A percentile compares a stretch with the other conserved stretches of the same genome.
phyloP scores from a whole-genome alignment of 2,329 filamentous ascomycete species.

The Eutypa lata region DNA sequence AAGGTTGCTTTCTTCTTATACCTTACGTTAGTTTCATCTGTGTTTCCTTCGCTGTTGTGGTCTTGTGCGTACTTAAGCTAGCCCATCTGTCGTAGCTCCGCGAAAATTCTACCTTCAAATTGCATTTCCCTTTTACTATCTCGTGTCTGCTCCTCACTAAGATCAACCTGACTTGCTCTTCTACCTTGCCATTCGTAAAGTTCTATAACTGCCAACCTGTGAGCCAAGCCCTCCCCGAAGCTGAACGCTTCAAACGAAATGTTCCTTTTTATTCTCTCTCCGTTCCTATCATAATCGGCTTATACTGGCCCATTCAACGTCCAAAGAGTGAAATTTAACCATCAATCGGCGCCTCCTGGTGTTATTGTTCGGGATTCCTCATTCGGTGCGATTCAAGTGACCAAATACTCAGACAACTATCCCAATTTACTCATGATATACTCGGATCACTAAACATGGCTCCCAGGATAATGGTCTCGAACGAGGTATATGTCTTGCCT shows the following conservation, averaged over 20 bases:
- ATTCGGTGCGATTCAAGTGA: not conserved
- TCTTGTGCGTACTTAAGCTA: not conserved
- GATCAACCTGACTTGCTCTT: not conserved
- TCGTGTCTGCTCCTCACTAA: not conserved
- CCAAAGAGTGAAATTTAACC: not conserved
- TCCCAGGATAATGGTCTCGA: slow-evolving; percentile 60
- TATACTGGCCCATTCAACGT: not conserved
- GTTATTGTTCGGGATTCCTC: not conserved
- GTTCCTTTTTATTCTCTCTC: not conserved
- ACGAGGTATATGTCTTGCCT: slow-evolving; percentile 80
- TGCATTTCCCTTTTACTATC: not conserved
- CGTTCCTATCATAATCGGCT: not conserved
- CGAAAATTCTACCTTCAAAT: not conserved
- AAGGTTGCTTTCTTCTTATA: not conserved
- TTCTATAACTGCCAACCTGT: not conserved
- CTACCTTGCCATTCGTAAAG: not conserved
- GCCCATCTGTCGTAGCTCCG: not conserved
- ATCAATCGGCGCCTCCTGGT: too few relatives aligned
- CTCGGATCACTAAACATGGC: slow-evolving; percentile 40
- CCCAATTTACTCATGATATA: not conserved
- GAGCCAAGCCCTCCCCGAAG: not conserved
- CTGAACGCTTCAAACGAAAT: too few relatives aligned
- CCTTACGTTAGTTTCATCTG: not conserved
- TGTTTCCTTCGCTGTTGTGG: not conserved
- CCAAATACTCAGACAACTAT: not conserved